phyloP scores from a whole-genome alignment of 1,139 yeast species.

The Pichia inconspicua region DNA sequence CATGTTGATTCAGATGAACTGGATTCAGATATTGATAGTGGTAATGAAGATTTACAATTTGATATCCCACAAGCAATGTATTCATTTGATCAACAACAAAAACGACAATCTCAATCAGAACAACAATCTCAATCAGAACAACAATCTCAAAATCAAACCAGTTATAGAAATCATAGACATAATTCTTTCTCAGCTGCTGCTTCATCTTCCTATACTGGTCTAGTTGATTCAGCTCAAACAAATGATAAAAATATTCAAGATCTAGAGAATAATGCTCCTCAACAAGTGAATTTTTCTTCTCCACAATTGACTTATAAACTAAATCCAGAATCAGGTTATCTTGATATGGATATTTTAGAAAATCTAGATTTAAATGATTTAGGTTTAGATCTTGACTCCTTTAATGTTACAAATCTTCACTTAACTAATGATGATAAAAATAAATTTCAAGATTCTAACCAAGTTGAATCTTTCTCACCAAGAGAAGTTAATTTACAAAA shows the following conservation, averaged over 20 bases:
- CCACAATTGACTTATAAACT: slow-evolving; percentile 46
- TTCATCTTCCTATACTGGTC: slow-evolving; percentile 57
- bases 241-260: slow-evolving; percentile 16
- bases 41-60: slow-evolving; percentile 4
- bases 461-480: slow-evolving; percentile 2
- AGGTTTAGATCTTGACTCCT: slow-evolving; percentile 21
- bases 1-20: slow-evolving; percentile 12
- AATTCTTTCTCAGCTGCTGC: slow-evolving; percentile 81
- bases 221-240: slow-evolving; percentile 25
- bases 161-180: slow-evolving; percentile 38
- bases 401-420: slow-evolving; percentile 3
- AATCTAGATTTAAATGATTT: slow-evolving; percentile 32
- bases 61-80: slow-evolving; percentile 14
- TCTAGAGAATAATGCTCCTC: slow-evolving; percentile 38
- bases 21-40: slow-evolving; percentile 16
- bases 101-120: not conserved
- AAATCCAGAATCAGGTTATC: slow-evolving; percentile 21
- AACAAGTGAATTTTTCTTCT: slow-evolving; percentile 70
- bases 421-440: too few species aligned
- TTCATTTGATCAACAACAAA: slow-evolving; percentile 7
- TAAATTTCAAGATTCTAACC: not conserved
- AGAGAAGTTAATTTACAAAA: slow-evolving; percentile 10
- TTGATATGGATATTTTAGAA: slow-evolving; percentile 23
- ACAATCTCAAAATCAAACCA: not conserved
- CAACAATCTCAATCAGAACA: not conserved